Conservation (phyloP, 768 basidiomycete genomes). For the Phanerodontia chrysosporium region DNA sequence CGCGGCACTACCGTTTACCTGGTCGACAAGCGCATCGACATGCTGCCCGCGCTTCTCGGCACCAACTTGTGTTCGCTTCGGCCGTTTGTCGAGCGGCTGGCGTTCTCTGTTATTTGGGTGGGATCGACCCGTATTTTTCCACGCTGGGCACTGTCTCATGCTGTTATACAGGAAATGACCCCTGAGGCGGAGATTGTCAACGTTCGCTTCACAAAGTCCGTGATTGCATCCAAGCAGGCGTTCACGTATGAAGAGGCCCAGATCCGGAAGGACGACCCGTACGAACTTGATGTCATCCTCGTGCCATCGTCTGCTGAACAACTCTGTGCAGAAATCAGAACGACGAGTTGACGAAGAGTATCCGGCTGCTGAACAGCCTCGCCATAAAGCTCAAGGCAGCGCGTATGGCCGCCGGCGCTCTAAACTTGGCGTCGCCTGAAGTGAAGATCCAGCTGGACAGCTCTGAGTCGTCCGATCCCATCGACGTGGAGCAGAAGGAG, state of each 20-base stretch:
- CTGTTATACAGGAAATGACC: slow-evolving; percentile 69
- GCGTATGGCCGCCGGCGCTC: slow-evolving; percentile 93
- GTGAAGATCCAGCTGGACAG: slow-evolving; percentile 95
- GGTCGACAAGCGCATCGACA: slow-evolving; percentile 97
- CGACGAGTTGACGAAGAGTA: slow-evolving; percentile 80
- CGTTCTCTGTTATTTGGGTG: slow-evolving; percentile 96
- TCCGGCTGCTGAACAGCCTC: slow-evolving; percentile 83
- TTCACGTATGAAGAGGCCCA: slow-evolving; percentile 98
- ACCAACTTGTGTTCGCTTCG: slow-evolving; percentile 94
- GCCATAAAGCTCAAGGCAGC: slow-evolving; percentile 80
- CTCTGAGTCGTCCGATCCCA: slow-evolving; percentile 89
- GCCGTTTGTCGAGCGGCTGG: slow-evolving; percentile 89
- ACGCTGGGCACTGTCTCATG: too few species aligned
- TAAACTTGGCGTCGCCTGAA: slow-evolving; percentile 97
- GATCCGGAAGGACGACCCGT: slow-evolving; percentile 89
- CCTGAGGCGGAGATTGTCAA: slow-evolving; percentile 86
- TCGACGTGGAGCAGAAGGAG: slow-evolving; percentile 96
- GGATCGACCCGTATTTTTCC: too few species aligned
- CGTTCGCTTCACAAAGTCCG: slow-evolving; percentile 90
- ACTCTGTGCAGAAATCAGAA: slow-evolving; percentile 50
- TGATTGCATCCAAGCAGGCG: slow-evolving; percentile 92
- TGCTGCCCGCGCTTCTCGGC: slow-evolving; percentile 90
- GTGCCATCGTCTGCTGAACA: not conserved
- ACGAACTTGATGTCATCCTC: slow-evolving; percentile 23
- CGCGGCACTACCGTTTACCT: slow-evolving; percentile 97